phyloP scores from a whole-genome alignment of 371 early-diverging fungal genomes.

The Chytridium lagenaria region DNA sequence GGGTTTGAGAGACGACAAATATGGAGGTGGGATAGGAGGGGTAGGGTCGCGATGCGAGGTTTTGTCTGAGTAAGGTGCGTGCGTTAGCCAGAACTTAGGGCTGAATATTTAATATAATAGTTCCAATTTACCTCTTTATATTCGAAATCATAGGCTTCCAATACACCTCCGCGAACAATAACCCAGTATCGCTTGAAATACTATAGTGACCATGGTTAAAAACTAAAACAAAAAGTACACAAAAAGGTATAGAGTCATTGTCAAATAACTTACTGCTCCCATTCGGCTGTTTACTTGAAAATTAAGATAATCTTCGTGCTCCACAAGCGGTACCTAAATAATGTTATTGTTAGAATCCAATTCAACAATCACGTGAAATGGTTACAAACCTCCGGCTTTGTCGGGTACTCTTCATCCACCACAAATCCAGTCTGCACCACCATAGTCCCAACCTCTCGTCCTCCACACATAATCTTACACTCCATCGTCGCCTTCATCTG shows the following conservation, averaged over 20 bases:
- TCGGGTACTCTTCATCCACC: slow-evolving; percentile 41
- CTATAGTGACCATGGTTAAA: no score
- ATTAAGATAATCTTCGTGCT: slow-evolving; percentile 42
- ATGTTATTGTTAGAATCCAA: no score
- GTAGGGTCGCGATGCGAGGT: neutral
- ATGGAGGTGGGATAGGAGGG: neutral
- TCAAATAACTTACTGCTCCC: slow-evolving; percentile 35
- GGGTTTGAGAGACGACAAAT: neutral
- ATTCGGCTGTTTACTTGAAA: slow-evolving; percentile 32
- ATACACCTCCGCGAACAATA: slow-evolving; percentile 29
- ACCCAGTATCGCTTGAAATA: slow-evolving; percentile 49
- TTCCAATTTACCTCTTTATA: slow-evolving; percentile 41
- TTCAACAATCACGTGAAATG: neutral
- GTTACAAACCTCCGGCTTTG: slow-evolving; percentile 30
- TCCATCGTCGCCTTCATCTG: slow-evolving; percentile 5
- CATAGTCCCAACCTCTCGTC: slow-evolving; percentile 43
- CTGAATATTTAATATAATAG: neutral
- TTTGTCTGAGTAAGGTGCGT: neutral
- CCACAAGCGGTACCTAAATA: slow-evolving; percentile 28
- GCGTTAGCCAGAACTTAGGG: neutral
- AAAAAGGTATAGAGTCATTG: no score
- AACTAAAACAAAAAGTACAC: no score
- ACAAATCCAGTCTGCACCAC: slow-evolving; percentile 36
- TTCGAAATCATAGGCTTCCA: slow-evolving; percentile 45
- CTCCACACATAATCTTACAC: slow-evolving; percentile 11